These are phyloP conservation scores for Ceratocystis smalleyi DNA, from an alignment of 2,329 filamentous ascomycete species.

Conservation along the genomic window DNA sequence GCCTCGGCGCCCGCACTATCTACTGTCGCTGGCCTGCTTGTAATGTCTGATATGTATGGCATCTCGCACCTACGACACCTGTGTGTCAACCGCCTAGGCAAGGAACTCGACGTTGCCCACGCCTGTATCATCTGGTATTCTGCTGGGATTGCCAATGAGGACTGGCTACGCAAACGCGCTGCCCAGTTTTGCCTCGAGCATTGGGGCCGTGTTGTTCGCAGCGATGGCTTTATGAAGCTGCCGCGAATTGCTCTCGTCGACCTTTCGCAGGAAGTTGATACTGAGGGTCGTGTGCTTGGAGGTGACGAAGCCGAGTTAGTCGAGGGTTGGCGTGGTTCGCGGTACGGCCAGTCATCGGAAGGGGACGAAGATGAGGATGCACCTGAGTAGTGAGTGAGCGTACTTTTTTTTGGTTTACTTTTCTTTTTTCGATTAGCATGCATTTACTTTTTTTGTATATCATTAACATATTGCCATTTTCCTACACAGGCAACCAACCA, in stretches of 20 bases:
- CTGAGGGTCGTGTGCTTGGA: conserved; percentile 76
- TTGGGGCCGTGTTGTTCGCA: conserved; percentile 88
- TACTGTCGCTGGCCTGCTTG: conserved; percentile 83
- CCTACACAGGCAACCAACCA: background rate
- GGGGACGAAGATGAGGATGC: conserved; percentile 37
- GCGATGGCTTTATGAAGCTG: conserved; percentile 67
- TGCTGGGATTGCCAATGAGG: conserved; percentile 74
- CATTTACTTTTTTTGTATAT: background rate
- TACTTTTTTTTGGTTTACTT: conserved; percentile 18
- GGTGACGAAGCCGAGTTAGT: conserved; percentile 63
- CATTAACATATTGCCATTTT: background rate
- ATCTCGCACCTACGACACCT: conserved; percentile 83
- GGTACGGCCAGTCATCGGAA: conserved; percentile 26
- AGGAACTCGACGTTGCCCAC: conserved; percentile 85
- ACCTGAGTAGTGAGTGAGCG: conserved; percentile 36
- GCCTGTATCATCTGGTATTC: conserved; percentile 95
- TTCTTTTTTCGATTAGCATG: background rate
- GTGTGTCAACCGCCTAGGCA: conserved; percentile 76
- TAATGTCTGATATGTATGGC: conserved; percentile 97
- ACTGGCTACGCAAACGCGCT: conserved; percentile 81
- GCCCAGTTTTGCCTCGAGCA: conserved; percentile 80
- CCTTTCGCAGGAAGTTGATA: conserved; percentile 82
- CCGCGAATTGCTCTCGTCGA: conserved; percentile 71
- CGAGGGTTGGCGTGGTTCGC: conserved; percentile 32
- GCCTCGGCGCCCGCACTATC: conserved; percentile 57